These are phyloP conservation scores for Lenzites betulinus DNA, from an alignment of 768 basidiomycete genomes.

Conservation along the genomic window DNA sequence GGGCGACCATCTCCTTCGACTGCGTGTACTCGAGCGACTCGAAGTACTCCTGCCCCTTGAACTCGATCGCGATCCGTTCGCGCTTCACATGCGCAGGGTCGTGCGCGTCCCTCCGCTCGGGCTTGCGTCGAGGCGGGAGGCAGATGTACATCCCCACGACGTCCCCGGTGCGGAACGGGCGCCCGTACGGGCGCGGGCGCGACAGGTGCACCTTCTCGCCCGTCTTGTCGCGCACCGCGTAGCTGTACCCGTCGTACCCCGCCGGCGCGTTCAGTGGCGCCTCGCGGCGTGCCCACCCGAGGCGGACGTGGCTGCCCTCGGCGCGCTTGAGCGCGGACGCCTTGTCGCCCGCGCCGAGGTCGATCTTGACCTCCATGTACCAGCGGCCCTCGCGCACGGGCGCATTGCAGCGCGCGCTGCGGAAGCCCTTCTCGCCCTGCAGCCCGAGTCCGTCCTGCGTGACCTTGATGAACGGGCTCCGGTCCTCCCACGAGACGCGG, in stretches of 20 bases:
- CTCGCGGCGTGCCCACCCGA: conserved; percentile 93
- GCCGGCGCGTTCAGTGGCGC: conserved; percentile 92
- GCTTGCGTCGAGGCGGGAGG: conserved; percentile 69
- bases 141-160: conserved; percentile 93
- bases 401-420: conserved; percentile 88
- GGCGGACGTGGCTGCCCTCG: conserved; percentile 80
- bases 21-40: conserved; percentile 89
- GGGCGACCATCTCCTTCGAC: conserved; percentile 88
- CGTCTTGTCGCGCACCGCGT: conserved; percentile 87
- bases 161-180: conserved; percentile 76
- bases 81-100: conserved; percentile 86
- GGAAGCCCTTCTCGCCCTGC: conserved; percentile 84
- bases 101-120: conserved; percentile 61
- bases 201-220: conserved; percentile 91
- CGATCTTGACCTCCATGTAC: conserved; percentile 91
- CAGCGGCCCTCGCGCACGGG: conserved; percentile 88
- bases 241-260: conserved; percentile 92
- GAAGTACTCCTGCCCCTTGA: conserved; percentile 97
- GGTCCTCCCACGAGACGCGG: conserved; percentile 90
- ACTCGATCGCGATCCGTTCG: conserved; percentile 90
- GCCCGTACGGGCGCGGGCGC: conserved; percentile 76
- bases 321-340: conserved; percentile 47
- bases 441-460: conserved; percentile 77
- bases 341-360: conserved; percentile 69
- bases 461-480: conserved; percentile 77